Evolutionary conservation across 73 alveolate genomes (phyloP).

Genomic region (Stentor coeruleus): DNA sequence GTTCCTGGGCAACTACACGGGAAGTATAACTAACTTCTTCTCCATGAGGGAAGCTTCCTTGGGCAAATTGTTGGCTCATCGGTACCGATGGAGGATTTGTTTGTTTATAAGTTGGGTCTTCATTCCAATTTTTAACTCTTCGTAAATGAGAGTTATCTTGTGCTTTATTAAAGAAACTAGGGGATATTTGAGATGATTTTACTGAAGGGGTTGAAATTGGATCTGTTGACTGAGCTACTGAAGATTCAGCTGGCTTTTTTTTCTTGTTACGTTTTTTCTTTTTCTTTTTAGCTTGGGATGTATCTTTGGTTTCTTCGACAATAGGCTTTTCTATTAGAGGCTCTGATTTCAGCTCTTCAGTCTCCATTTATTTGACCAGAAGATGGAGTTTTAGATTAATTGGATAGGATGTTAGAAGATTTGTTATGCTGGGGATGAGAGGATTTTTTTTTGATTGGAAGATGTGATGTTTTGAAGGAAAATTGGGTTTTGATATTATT

Average conservation of each 20-base stretch:
- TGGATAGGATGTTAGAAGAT: too few species aligned
- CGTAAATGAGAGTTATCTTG: constrained; percentile 78
- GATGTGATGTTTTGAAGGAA: too few species aligned
- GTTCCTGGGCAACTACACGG: constrained; percentile 75
- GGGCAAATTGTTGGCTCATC: constrained; percentile 76
- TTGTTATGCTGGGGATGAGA: too few species aligned
- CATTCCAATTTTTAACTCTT: constrained; percentile 72
- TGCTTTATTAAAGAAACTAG: background rate
- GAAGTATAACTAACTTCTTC: constrained; percentile 72
- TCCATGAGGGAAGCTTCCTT: constrained; percentile 78
- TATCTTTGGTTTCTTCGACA: constrained; percentile 29
- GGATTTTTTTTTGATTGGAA: too few species aligned
- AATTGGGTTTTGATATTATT: too few species aligned
- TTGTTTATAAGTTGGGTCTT: constrained; percentile 60
- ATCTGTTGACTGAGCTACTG: background rate
- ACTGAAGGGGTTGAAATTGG: constrained; percentile 39
- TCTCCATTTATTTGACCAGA: too few species aligned
- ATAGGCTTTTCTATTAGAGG: constrained; percentile 35
- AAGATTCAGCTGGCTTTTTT: constrained; percentile 35
- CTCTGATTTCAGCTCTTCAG: too few species aligned
- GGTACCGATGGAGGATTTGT: constrained; percentile 92
- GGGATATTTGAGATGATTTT: constrained; percentile 74
- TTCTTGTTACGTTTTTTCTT: constrained; percentile 62
- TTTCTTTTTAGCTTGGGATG: constrained; percentile 52
- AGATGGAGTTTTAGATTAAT: too few species aligned